A percentile compares a stretch with the other conserved stretches of the same genome.
These are phyloP conservation scores for Apophysomyces trapeziformis DNA, from an alignment of 371 early-diverging fungal genomes.

Conservation along the genomic window DNA sequence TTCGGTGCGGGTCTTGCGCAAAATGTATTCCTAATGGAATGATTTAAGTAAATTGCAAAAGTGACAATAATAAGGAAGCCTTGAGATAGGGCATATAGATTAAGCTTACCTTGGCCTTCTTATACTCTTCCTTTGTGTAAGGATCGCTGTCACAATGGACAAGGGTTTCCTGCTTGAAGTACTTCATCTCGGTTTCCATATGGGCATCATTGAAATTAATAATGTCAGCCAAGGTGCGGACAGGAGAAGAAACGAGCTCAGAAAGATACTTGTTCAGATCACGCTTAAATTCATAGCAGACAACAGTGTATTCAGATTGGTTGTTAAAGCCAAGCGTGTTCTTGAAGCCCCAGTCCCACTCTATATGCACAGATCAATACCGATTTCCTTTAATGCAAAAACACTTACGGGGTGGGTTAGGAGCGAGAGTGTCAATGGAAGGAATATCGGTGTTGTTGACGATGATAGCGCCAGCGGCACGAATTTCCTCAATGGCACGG, in stretches of 20 bases:
- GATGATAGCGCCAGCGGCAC: constrained; percentile 15
- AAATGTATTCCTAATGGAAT: neutral
- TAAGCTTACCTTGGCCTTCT: neutral
- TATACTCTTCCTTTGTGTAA: constrained; percentile 14
- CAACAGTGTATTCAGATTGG: constrained; percentile 17
- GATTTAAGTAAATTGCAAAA: neutral
- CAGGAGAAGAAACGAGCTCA: constrained; percentile 14
- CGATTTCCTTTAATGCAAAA: neutral
- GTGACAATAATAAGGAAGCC: too few species aligned
- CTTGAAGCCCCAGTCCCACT: constrained; percentile 19
- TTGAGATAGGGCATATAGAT: too few species aligned
- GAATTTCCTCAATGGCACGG: constrained; percentile 11
- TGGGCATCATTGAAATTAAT: constrained; percentile 14
- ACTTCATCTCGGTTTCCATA: constrained; percentile 14
- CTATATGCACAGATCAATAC: neutral
- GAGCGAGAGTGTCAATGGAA: constrained; percentile 7
- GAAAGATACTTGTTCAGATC: constrained; percentile 21
- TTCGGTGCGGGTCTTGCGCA: constrained; percentile 10
- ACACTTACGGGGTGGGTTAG: constrained; percentile 4
- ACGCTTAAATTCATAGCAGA: constrained; percentile 21
- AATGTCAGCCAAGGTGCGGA: constrained; percentile 13
- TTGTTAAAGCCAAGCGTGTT: constrained; percentile 13
- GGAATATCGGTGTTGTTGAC: constrained; percentile 20
- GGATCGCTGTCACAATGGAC: constrained; percentile 12
- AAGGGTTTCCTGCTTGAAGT: constrained; percentile 17